These are phyloP conservation scores for Cordyceps javanica DNA, from an alignment of 2,329 filamentous ascomycete species.

Conservation along the genomic window DNA sequence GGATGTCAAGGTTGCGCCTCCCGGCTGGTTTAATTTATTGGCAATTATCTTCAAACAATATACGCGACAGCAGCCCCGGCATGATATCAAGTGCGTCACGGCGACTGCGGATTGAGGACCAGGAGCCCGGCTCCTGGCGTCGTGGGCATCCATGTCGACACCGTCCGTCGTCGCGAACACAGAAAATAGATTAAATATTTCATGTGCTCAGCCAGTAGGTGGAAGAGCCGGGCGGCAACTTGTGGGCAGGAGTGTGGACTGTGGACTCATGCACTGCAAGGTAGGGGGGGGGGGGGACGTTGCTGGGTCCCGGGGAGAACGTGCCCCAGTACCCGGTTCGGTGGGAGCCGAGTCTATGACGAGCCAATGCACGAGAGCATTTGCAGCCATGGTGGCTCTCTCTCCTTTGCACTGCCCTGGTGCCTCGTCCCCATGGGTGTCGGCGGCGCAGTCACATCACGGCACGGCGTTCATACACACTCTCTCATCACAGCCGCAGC, in stretches of 20 bases:
- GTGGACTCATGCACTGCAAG: no score
- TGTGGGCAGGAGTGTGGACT: not conserved
- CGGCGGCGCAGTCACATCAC: no score
- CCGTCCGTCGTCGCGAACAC: slow-evolving; percentile 1
- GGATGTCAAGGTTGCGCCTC: not conserved
- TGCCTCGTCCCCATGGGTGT: no score
- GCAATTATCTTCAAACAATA: slow-evolving; percentile 10
- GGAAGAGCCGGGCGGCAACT: not conserved
- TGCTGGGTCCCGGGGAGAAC: slow-evolving; percentile 8
- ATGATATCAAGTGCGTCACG: not conserved
- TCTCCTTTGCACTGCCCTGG: not conserved
- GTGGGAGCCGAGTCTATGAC: slow-evolving; percentile 7
- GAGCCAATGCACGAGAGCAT: not conserved
- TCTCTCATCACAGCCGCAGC: not conserved
- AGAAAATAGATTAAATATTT: slow-evolving; percentile 1
- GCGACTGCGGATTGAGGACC: not conserved
- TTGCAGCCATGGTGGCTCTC: not conserved
- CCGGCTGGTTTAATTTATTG: slow-evolving; percentile 1
- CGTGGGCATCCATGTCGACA: not conserved
- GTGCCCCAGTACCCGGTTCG: slow-evolving; percentile 8
- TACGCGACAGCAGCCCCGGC: not conserved
- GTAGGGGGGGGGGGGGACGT: not conserved
- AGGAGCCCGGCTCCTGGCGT: slow-evolving; percentile 1
- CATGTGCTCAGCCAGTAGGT: not conserved
- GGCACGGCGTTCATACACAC: not conserved